Base-by-base conservation (phyloP, 2,329 filamentous ascomycete species). In the Alternaria solani region DNA sequence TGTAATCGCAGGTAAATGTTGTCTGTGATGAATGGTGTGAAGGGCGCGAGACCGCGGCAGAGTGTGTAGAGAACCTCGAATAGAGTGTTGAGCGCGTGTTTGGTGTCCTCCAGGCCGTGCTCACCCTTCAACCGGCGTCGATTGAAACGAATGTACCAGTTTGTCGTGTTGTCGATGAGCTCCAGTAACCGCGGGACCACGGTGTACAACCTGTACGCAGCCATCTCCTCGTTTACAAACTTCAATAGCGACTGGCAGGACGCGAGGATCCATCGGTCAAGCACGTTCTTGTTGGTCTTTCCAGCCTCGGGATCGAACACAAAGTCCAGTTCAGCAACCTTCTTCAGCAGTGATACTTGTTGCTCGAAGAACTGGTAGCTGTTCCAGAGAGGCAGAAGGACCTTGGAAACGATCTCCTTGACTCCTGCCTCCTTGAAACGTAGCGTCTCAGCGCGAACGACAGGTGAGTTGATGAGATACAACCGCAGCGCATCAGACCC, bases 101-200 rank as follows among this genome's bases (percentile, higher is more conserved):
- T 83, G 11, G 95, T 97, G 76, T 98, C 95, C 14, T 94, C 87
- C 25, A 92, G 80, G 18, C 93, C 93, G 66, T 92, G 89, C 75
- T 96, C 93, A 43, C 94, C 94, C 87, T 97, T 97, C 67, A 97
- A 84, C 55, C 94, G 88, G 78, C 91, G 91, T 55, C 94, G 87
- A 83, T 97, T 97, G 83, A 97, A 96, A 62, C 93, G 88, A 77
- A 97, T 97, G 81, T 97, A 97, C 94, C 94, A 97, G 80, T 98
- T 98, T n/a, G 94, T 97, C 4, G 92, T 93, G 80, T 96, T 93
- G 73, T 97, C 94, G 66, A 97, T 96, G 72, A 96, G 86, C 74
- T 86, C 86, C 18, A 96, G 85, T 61, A 98, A 82, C 64, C 91
- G 87, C 7, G 94, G 94, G 44, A 97, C 93, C 44, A 98, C 94